Conservation (phyloP, 2,329 filamentous ascomycete species). For the Venturia aucupariae region DNA sequence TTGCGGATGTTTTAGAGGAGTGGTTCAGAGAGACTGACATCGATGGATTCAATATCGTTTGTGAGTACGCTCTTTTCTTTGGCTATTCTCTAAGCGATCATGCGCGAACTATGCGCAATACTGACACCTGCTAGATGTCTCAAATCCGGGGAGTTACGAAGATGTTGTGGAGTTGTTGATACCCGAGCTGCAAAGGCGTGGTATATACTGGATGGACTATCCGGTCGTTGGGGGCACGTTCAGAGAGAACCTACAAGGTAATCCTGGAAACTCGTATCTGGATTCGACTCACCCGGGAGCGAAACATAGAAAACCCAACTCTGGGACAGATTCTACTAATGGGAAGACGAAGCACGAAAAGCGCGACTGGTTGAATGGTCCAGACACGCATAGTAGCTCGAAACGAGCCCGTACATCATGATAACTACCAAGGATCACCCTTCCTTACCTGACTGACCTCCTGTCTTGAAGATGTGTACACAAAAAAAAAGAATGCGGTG, state of each 20-base stretch:
- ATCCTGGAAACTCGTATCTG: slow-evolving; percentile 28
- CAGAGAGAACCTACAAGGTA: slow-evolving; percentile 46
- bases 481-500: too few relatives aligned
- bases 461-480: too few relatives aligned
- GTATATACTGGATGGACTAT: slow-evolving; percentile 41
- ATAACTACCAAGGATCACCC: background rate
- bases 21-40: slow-evolving; percentile 38
- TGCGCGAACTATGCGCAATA: background rate
- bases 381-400: background rate
- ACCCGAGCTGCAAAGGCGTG: slow-evolving; percentile 49
- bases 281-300: background rate
- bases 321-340: background rate
- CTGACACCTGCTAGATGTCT: background rate
- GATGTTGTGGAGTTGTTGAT: slow-evolving; percentile 54
- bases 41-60: slow-evolving; percentile 24
- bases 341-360: background rate
- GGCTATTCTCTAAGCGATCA: background rate
- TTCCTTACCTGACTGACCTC: too few relatives aligned
- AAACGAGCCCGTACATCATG: background rate
- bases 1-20: slow-evolving; percentile 37
- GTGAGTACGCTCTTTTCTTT: background rate
- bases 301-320: background rate
- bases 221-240: slow-evolving; percentile 45
- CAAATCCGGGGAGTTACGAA: slow-evolving; percentile 20
- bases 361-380: background rate